phyloP scores from a whole-genome alignment of 2,329 filamentous ascomycete genomes.

The Aspergillus novoparasiticus region DNA sequence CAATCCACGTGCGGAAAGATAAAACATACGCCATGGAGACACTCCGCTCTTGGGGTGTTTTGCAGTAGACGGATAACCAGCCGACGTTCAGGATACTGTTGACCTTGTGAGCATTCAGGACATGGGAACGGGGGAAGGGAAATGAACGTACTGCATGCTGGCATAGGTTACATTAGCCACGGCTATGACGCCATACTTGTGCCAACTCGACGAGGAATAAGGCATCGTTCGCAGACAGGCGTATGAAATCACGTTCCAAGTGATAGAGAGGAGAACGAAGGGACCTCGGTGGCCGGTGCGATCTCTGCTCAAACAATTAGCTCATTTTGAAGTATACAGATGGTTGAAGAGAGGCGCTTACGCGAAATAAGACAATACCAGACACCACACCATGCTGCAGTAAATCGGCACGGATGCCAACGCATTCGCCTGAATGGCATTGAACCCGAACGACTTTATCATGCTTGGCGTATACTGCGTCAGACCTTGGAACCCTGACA shows the following conservation, averaged over 20 bases:
- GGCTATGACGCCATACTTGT: slow-evolving; percentile 32
- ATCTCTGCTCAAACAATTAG: slow-evolving; percentile 24
- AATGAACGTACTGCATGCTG: slow-evolving; percentile 39
- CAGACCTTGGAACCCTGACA: background rate
- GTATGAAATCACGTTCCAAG: slow-evolving; percentile 45
- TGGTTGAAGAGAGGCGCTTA: background rate
- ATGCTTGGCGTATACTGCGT: slow-evolving; percentile 15
- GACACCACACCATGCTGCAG: slow-evolving; percentile 9
- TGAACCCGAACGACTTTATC: slow-evolving; percentile 17
- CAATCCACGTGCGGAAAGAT: background rate
- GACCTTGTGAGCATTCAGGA: background rate
- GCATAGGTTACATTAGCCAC: slow-evolving; percentile 34
- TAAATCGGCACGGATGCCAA: slow-evolving; percentile 12
- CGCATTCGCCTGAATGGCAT: slow-evolving; percentile 10
- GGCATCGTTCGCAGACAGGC: slow-evolving; percentile 34
- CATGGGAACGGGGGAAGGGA: background rate
- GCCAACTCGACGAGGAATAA: slow-evolving; percentile 28
- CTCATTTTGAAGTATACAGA: background rate
- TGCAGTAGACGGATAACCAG: slow-evolving; percentile 60
- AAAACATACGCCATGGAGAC: slow-evolving; percentile 56
- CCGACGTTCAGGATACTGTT: slow-evolving; percentile 55
- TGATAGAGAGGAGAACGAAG: slow-evolving; percentile 35
- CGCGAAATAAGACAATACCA: slow-evolving; percentile 11
- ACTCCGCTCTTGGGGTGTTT: slow-evolving; percentile 60
- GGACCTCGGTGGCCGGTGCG: slow-evolving; percentile 37